A percentile compares a stretch with the other conserved stretches of the same genome.
phyloP scores from a whole-genome alignment of 257 asterid species.

The Verbena officinalis region DNA sequence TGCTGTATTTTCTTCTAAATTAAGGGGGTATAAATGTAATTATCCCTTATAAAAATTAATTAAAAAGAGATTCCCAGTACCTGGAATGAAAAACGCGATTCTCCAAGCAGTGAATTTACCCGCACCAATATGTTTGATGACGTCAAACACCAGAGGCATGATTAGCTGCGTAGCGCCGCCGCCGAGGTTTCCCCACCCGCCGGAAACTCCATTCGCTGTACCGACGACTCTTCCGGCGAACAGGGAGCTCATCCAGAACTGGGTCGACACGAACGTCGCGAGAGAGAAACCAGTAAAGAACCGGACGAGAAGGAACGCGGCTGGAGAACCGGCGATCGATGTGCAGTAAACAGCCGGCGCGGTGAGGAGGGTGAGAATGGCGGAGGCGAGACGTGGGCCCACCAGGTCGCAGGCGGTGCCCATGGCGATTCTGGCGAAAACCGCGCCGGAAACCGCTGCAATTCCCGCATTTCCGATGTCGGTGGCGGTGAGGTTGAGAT shows the following conservation, averaged over 20 bases:
- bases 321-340: slow-evolving; percentile 43
- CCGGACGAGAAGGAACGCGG: slow-evolving; percentile 57
- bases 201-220: slow-evolving; percentile 80
- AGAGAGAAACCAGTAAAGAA: slow-evolving; percentile 80
- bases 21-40: too few relatives aligned
- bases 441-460: slow-evolving; percentile 89
- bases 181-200: slow-evolving; percentile 97
- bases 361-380: slow-evolving; percentile 65
- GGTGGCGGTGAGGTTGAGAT: slow-evolving; percentile 72
- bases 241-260: slow-evolving; percentile 94
- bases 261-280: slow-evolving; percentile 85
- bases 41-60: too few relatives aligned
- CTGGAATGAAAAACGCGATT: slow-evolving; percentile 70
- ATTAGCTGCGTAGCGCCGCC: slow-evolving; percentile 88
- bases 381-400: slow-evolving; percentile 78
- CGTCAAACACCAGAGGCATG: slow-evolving; percentile 67
- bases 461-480: slow-evolving; percentile 88
- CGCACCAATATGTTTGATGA: slow-evolving; percentile 54
- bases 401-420: slow-evolving; percentile 83
- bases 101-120: slow-evolving; percentile 77
- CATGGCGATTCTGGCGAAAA: slow-evolving; percentile 76
- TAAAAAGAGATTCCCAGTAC: too few relatives aligned
- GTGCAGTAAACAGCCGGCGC: slow-evolving; percentile 76
- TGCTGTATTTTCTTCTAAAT: too few relatives aligned
- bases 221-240: slow-evolving; percentile 65